Percentiles rank a stretch among this genome's conserved stretches.
These are phyloP conservation scores for Ogataea minuta DNA, from an alignment of 805 yeast species.

Conservation along the genomic window DNA sequence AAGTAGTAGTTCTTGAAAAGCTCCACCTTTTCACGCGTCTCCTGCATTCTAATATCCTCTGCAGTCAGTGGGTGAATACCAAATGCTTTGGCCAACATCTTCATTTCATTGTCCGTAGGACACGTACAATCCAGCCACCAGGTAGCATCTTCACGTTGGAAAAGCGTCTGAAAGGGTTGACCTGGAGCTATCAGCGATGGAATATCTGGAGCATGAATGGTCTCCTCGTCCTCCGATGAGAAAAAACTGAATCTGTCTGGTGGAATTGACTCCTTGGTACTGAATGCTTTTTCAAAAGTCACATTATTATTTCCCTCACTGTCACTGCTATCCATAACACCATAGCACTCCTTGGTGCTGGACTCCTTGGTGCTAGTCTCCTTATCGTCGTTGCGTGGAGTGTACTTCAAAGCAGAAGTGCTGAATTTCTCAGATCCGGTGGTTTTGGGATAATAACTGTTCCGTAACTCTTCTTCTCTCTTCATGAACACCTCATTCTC, in stretches of 20 bases:
- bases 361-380: constrained; percentile 9
- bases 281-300: constrained; percentile 21
- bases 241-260: constrained; percentile 87
- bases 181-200: constrained; percentile 71
- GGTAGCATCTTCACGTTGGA: constrained; percentile 68
- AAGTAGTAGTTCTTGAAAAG: constrained; percentile 86
- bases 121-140: constrained; percentile 97
- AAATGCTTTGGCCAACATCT: constrained; percentile 84
- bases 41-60: constrained; percentile 95
- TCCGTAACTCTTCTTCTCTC: constrained; percentile 32
- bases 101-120: constrained; percentile 95
- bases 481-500: constrained; percentile 40
- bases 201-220: constrained; percentile 85
- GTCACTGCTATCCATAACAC: constrained; percentile 15
- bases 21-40: constrained; percentile 96
- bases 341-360: constrained; percentile 11
- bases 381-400: constrained; percentile 42
- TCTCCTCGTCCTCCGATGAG: constrained; percentile 77
- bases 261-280: constrained; percentile 29
- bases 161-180: constrained; percentile 63
- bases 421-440: constrained; percentile 39
- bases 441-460: constrained; percentile 23
- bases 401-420: constrained; percentile 60
- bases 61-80: constrained; percentile 98
- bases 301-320: constrained; percentile 19